Conservation (phyloP, 2,329 filamentous ascomycete species). For the Bipolaris bicolor region DNA sequence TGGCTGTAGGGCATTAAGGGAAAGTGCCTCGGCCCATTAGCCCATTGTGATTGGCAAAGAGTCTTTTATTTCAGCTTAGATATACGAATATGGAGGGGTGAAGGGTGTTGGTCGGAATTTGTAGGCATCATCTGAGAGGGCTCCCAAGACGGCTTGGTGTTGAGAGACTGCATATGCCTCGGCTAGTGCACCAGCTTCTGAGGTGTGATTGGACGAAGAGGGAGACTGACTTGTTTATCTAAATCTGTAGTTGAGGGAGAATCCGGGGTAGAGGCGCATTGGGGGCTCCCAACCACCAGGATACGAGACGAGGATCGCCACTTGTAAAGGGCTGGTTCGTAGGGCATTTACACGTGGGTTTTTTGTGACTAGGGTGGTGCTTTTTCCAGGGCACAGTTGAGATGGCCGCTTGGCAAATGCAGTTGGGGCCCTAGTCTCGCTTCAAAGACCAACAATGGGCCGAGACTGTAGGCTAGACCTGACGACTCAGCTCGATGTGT, state of each 20-base stretch:
- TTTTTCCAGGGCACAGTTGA: background rate
- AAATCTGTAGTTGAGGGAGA: background rate
- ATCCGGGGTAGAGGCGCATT: conserved; percentile 4
- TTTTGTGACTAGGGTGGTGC: background rate
- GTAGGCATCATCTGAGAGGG: background rate
- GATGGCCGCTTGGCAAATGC: background rate
- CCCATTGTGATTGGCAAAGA: background rate
- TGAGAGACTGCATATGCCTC: background rate
- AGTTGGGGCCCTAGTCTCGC: background rate
- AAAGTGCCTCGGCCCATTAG: conserved; percentile 5
- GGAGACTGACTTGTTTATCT: background rate
- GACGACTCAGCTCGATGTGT: no score
- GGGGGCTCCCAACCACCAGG: conserved; percentile 20
- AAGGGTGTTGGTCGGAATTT: no score
- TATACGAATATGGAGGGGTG: background rate
- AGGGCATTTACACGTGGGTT: background rate
- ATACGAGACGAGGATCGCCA: conserved; percentile 16
- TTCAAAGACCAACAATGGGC: background rate
- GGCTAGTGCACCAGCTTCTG: background rate
- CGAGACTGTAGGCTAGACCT: background rate
- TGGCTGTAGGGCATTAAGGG: background rate
- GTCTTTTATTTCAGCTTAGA: background rate
- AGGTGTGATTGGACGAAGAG: conserved; percentile 3
- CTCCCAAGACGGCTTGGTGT: no score
- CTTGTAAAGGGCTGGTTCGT: background rate